Percentiles rank a stretch among this genome's conserved stretches.
These are phyloP conservation scores for Psilocybe tampanensis DNA, from an alignment of 768 basidiomycete species.

Conservation along the genomic window DNA sequence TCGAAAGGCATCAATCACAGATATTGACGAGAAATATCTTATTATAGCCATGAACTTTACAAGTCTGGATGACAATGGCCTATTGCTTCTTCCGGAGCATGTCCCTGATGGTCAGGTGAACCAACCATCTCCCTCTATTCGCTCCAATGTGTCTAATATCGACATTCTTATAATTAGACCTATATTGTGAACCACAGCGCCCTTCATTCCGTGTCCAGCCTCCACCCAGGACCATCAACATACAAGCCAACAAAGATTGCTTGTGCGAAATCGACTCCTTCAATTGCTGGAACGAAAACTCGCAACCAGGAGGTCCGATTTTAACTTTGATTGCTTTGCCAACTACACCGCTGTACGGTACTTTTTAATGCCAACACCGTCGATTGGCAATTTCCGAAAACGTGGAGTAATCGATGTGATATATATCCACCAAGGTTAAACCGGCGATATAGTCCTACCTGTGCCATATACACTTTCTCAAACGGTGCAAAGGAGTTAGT, in stretches of 20 bases:
- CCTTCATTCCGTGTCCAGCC: constrained; percentile 40
- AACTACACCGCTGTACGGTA: constrained; percentile 51
- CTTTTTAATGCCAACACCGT: constrained; percentile 41
- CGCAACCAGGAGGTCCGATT: constrained; percentile 63
- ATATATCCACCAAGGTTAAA: background rate
- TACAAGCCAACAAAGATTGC: constrained; percentile 57
- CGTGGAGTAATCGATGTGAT: constrained; percentile 11
- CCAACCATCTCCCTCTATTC: constrained; percentile 48
- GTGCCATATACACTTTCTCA: too few relatives aligned
- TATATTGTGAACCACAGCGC: constrained; percentile 33
- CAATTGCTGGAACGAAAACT: constrained; percentile 55
- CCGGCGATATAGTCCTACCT: too few relatives aligned
- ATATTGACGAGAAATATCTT: constrained; percentile 29
- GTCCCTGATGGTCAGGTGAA: constrained; percentile 55
- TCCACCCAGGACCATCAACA: constrained; percentile 38
- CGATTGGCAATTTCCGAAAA: constrained; percentile 34
- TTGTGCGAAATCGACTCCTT: constrained; percentile 64
- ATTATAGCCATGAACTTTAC: constrained; percentile 76
- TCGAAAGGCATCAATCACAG: background rate
- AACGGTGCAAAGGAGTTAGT: too few relatives aligned
- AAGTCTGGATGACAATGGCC: constrained; percentile 59
- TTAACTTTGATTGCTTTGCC: constrained; percentile 59
- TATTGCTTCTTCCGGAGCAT: constrained; percentile 63
- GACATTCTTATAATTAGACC: constrained; percentile 39
- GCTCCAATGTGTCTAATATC: background rate